Conservation (phyloP, 345 rosid genomes). For the Geranium brycei region DNA sequence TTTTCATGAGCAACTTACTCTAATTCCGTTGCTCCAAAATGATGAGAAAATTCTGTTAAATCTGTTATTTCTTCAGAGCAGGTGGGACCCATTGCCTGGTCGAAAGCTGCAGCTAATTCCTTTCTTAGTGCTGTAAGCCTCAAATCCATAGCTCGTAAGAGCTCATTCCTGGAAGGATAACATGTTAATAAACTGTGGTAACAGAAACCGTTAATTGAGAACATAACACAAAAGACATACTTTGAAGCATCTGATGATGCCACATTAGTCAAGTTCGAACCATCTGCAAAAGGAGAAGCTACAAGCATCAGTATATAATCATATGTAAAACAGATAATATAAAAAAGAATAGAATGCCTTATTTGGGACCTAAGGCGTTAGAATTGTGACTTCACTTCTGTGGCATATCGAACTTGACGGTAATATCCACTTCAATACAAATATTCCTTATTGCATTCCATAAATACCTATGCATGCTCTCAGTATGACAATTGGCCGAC, state of each 20-base stretch:
- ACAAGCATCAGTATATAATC: constrained; percentile 4
- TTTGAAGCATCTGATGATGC: constrained; percentile 37
- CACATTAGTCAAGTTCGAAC: background rate
- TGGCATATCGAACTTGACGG: too few species aligned
- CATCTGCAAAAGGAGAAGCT: constrained; percentile 16
- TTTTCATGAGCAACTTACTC: constrained; percentile 31
- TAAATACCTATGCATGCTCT: too few species aligned
- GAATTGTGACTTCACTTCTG: too few species aligned
- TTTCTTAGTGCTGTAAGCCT: constrained; percentile 39
- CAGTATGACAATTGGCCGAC: too few species aligned
- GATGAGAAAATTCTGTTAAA: constrained; percentile 30
- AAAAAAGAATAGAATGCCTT: background rate
- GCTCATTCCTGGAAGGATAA: constrained; percentile 35
- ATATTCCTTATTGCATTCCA: too few species aligned
- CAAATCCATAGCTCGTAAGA: constrained; percentile 45
- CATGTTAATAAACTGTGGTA: constrained; percentile 9
- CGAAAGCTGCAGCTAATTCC: constrained; percentile 35
- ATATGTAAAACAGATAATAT: background rate
- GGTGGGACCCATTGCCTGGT: constrained; percentile 23
- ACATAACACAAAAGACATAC: constrained; percentile 20
- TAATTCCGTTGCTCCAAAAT: constrained; percentile 35
- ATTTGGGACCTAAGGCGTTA: too few species aligned
- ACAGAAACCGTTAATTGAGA: constrained; percentile 4
- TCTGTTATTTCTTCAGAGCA: constrained; percentile 31
- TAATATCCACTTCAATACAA: too few species aligned